Evolutionary conservation across 257 asterid species (phyloP).

Genomic region (Rehmannia glutinosa): DNA sequence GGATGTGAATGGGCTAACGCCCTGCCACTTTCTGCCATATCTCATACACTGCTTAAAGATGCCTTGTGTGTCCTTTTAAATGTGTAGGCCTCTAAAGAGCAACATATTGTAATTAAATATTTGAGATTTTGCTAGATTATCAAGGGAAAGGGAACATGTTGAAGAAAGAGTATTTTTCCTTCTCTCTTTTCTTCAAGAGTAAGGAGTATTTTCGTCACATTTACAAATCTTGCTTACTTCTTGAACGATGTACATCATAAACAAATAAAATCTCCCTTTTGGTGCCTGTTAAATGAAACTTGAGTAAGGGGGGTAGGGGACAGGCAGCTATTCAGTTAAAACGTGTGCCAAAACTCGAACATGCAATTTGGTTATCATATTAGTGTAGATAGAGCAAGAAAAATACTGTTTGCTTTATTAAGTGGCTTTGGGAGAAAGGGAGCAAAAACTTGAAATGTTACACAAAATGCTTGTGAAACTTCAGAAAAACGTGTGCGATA

Average conservation of each 20-base stretch:
- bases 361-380: neutral
- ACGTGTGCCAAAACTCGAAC: neutral
- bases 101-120: neutral
- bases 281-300: neutral
- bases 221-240: neutral
- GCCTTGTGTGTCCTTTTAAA: neutral
- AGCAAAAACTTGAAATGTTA: neutral
- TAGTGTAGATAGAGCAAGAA: neutral
- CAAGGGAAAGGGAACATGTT: neutral
- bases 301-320: neutral
- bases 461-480: neutral
- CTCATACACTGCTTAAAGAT: slow-evolving; percentile 1
- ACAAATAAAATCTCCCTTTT: neutral
- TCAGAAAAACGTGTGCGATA: too few relatives aligned
- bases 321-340: neutral
- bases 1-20: neutral
- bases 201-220: neutral
- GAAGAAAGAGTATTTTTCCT: neutral
- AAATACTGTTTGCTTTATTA: neutral
- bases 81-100: neutral
- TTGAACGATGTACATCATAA: neutral
- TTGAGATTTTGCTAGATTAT: neutral
- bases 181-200: neutral
- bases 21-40: neutral
- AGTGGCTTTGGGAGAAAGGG: neutral